Percentiles rank a stretch among this genome's conserved stretches.
Conservation (phyloP, 495 filamentous ascomycete species). For the Trichocladium uniseriatum region DNA sequence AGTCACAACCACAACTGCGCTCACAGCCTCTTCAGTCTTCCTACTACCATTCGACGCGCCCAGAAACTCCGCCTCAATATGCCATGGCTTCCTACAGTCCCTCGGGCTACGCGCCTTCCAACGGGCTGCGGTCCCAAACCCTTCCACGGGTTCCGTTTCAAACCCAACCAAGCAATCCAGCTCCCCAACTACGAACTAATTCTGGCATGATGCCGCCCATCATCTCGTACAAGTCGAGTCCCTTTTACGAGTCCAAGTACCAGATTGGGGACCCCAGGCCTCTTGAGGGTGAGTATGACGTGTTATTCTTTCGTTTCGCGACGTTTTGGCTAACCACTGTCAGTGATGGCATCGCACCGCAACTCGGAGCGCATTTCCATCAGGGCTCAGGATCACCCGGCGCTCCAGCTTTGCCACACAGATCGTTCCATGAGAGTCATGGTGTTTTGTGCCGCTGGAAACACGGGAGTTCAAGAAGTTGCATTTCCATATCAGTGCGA, state of each 20-base stretch:
- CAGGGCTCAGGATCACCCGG: conserved; percentile 38
- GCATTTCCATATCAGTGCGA: conserved; percentile 87
- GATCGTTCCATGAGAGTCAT: conserved; percentile 57
- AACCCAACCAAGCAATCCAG: background rate
- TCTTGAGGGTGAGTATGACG: conserved; percentile 54
- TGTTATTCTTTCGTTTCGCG: background rate
- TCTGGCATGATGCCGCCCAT: conserved; percentile 1
- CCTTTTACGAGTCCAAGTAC: conserved; percentile 59
- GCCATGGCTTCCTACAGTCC: conserved; percentile 8
- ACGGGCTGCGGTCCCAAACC: conserved; percentile 1
- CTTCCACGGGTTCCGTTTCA: background rate
- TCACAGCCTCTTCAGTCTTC: background rate
- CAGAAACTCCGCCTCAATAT: conserved; percentile 5
- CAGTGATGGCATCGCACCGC: conserved; percentile 52
- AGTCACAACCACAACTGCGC: background rate
- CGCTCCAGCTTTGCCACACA: conserved; percentile 39
- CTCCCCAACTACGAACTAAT: background rate
- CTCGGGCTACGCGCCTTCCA: conserved; percentile 1
- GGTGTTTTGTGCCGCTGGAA: conserved; percentile 64
- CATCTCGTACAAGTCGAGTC: conserved; percentile 59
- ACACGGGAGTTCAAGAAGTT: conserved; percentile 59
- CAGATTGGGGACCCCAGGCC: conserved; percentile 52
- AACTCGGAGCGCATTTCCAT: conserved; percentile 47
- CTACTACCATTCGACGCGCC: conserved; percentile 1
- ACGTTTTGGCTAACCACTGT: conserved; percentile 12